Evolutionary conservation across 1,284 basidiomycete genomes (phyloP), one percentile per base, ranked within the genome.

Genomic region (Ceratobasidium sp.): DNA sequence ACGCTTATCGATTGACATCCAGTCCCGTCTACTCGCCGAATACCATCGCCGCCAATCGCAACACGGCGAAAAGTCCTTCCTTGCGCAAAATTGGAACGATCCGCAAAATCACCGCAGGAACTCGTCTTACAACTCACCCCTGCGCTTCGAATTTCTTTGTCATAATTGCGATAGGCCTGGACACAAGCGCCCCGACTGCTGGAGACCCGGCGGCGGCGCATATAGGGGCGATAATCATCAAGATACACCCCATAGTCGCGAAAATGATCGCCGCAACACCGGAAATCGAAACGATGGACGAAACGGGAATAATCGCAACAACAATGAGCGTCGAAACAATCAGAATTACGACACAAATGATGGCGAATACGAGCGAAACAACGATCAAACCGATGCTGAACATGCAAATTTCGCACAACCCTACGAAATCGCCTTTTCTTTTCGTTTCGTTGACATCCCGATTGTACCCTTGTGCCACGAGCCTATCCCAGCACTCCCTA

Each of bases 11-110:
- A n/a, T 16, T 1, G 46, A 53, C 24, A 24, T 66, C 2, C 48
- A 49, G 37, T 66, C 63, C 3, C 11, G 63, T 8, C 27, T 66
- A 51, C 31, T 66, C n/a, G 48, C 63, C 19, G 63, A 66, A 51
- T 66, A 37, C 24, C 63, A 66, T 49, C 19, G 43, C 4, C 46
- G 48, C 4, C 24, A 59, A 19, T 31, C 56, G 13, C 56, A 29
- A 29, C 2, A 3, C n/a, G 56, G 29, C 31, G 56, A 59, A 37
- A 34, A 31, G 6, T 34, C 29, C 31, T 34, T 34, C 34, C 37
- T n/a, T n/a, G 56, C 56, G 3, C 31, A 31, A 19, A 58, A 58
- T n/a, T n/a, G 48, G 16, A 13, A 51, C 16, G 48, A 19, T n/a
- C 48, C 48, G 7, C 16, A 22, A n/a, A n/a, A n/a, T n/a, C n/a